These are phyloP conservation scores for Colletotrichum gigasporum DNA, from an alignment of 2,329 filamentous ascomycete species.

Conservation along the genomic window DNA sequence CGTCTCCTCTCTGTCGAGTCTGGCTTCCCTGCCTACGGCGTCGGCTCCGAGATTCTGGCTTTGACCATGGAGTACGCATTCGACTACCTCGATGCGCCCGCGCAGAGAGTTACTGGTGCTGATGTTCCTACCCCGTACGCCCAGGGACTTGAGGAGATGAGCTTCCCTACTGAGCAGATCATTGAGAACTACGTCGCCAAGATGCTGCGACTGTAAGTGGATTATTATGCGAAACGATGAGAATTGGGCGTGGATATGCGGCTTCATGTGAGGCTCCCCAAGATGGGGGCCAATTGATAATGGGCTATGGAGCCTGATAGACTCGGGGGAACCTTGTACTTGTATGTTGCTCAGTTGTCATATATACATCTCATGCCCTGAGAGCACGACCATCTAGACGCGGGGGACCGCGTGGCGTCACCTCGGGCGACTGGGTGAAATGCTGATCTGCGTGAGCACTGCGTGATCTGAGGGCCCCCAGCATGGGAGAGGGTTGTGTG, in stretches of 20 bases:
- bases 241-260: slow-evolving; percentile 1
- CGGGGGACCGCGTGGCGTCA: background rate
- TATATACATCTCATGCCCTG: slow-evolving; percentile 44
- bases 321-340: slow-evolving; percentile 45
- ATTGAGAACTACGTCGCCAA: slow-evolving; percentile 92
- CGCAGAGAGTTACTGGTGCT: slow-evolving; percentile 92
- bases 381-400: slow-evolving; percentile 16
- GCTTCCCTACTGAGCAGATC: slow-evolving; percentile 88
- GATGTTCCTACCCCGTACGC: slow-evolving; percentile 98
- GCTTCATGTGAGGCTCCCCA: slow-evolving; percentile 1
- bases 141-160: slow-evolving; percentile 90
- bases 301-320: slow-evolving; percentile 26
- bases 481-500: no score
- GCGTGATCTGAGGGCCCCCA: no score
- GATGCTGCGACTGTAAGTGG: slow-evolving; percentile 77
- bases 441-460: background rate
- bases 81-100: slow-evolving; percentile 95
- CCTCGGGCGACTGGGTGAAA: background rate
- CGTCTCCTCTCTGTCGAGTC: slow-evolving; percentile 92
- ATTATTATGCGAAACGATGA: background rate
- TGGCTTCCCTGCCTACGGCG: slow-evolving; percentile 94
- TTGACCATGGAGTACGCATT: slow-evolving; percentile 98
- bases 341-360: slow-evolving; percentile 49
- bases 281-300: slow-evolving; percentile 12
- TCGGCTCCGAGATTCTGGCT: slow-evolving; percentile 91